A percentile compares a stretch with the other conserved stretches of the same genome.
Evolutionary conservation across 2,329 filamentous ascomycete species (phyloP).

Genomic region (Lasiodiplodia theobromae): DNA sequence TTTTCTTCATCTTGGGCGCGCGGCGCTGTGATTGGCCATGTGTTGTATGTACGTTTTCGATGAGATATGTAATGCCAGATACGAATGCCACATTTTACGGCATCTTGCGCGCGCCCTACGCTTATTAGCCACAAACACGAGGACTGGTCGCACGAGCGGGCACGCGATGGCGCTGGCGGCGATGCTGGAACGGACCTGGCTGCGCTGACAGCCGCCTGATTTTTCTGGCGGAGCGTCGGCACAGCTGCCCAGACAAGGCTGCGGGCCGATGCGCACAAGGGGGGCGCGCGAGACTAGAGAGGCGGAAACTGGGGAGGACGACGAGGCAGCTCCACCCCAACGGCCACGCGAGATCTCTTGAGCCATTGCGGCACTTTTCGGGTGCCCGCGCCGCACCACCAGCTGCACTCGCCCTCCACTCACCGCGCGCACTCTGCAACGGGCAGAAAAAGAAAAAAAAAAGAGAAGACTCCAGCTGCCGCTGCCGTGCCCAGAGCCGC

Average conservation of each 20-base stretch:
- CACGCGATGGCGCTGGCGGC: not conserved
- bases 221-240: constrained; percentile 5
- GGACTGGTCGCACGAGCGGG: not conserved
- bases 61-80: constrained; percentile 11
- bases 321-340: not conserved
- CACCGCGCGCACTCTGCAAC: not conserved
- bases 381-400: not conserved
- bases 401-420: not conserved
- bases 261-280: constrained; percentile 25
- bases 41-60: constrained; percentile 2
- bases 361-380: constrained; percentile 16
- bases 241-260: constrained; percentile 17
- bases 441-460: not conserved
- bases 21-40: constrained; percentile 6
- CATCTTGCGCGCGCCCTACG: not conserved
- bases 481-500: not conserved
- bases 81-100: constrained; percentile 11
- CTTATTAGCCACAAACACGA: constrained; percentile 11
- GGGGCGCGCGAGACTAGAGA: not conserved
- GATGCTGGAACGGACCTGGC: not conserved
- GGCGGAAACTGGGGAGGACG: constrained; percentile 3
- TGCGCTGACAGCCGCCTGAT: constrained; percentile 6
- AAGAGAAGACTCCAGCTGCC: not conserved
- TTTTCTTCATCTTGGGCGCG: not conserved
- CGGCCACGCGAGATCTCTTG: constrained; percentile 5